phyloP scores from a whole-genome alignment of 2,329 filamentous ascomycete genomes.

The Ploettnerulaceae sp. region DNA sequence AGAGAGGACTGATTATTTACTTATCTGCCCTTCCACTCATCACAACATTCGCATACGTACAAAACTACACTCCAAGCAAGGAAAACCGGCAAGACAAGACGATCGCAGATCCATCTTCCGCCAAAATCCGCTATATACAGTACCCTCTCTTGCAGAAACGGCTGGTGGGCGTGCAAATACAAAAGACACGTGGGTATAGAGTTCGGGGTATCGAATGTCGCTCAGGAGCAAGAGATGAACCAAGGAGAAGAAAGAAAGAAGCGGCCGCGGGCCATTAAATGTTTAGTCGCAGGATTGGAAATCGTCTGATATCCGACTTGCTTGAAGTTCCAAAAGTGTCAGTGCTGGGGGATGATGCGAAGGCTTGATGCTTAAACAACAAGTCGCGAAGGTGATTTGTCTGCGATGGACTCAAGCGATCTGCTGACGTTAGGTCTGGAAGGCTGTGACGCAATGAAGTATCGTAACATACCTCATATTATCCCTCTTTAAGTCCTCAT shows the following conservation, averaged over 20 bases:
- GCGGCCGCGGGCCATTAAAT: conserved; percentile 14
- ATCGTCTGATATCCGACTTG: not conserved
- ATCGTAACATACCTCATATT: conserved; percentile 40
- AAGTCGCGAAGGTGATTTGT: conserved; percentile 19
- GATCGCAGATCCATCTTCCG: not conserved
- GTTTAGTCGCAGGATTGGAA: conserved; percentile 5
- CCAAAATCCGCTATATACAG: not conserved
- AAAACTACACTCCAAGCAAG: not conserved
- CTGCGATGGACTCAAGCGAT: conserved; percentile 36
- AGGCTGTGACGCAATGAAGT: not conserved
- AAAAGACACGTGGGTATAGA: conserved; percentile 14
- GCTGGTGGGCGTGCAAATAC: not conserved
- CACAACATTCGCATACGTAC: not conserved
- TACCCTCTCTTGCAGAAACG: not conserved
- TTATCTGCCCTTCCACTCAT: not conserved
- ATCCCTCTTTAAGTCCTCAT: conserved; percentile 52
- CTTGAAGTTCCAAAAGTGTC: not conserved
- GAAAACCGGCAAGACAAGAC: not conserved
- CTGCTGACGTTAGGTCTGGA: conserved; percentile 19
- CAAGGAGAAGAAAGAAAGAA: conserved; percentile 9
- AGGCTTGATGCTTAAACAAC: conserved; percentile 2
- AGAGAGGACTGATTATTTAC: not conserved
- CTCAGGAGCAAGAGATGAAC: conserved; percentile 16
- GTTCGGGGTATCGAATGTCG: conserved; percentile 20
- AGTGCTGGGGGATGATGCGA: not conserved